A percentile compares a stretch with the other conserved stretches of the same genome.
phyloP scores from a whole-genome alignment of 495 filamentous ascomycete species.

The Apodospora peruviana region DNA sequence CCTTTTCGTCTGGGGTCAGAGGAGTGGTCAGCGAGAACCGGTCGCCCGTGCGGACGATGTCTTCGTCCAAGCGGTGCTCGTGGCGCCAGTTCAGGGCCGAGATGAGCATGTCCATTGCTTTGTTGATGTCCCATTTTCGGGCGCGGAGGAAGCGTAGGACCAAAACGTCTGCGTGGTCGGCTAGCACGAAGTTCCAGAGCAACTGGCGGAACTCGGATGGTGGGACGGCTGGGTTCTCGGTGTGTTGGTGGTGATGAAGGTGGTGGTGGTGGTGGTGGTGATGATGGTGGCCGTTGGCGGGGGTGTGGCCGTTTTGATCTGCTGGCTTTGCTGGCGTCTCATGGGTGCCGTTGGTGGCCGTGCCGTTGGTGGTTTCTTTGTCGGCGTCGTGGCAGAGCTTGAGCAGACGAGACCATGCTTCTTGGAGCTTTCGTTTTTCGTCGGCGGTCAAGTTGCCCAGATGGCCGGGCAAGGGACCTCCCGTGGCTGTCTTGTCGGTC shows the following conservation, averaged over 20 bases:
- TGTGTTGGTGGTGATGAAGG: neutral
- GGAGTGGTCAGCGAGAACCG: neutral
- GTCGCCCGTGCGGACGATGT: constrained; percentile 78
- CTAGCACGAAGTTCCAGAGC: constrained; percentile 8
- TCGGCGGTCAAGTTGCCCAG: constrained; percentile 10
- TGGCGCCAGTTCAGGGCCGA: constrained; percentile 88
- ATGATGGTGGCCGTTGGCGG: neutral
- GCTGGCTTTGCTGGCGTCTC: no score
- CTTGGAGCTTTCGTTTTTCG: constrained; percentile 14
- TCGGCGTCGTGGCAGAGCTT: constrained; percentile 19
- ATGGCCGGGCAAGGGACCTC: constrained; percentile 11
- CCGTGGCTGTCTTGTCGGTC: no score
- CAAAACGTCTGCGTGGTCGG: constrained; percentile 81
- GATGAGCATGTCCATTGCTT: constrained; percentile 87
- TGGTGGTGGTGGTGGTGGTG: neutral
- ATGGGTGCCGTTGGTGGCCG: no score
- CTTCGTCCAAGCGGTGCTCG: constrained; percentile 79
- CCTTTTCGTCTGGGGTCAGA: constrained; percentile 2
- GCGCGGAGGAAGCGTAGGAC: constrained; percentile 86
- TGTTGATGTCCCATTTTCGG: constrained; percentile 92
- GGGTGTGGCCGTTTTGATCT: no score
- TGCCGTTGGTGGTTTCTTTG: neutral
- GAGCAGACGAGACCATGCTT: constrained; percentile 20
- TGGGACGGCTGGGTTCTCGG: neutral
- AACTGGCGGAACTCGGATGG: constrained; percentile 1